Evolutionary conservation across 805 yeast species (phyloP).

Genomic region (Saturnispora kantuleensis): DNA sequence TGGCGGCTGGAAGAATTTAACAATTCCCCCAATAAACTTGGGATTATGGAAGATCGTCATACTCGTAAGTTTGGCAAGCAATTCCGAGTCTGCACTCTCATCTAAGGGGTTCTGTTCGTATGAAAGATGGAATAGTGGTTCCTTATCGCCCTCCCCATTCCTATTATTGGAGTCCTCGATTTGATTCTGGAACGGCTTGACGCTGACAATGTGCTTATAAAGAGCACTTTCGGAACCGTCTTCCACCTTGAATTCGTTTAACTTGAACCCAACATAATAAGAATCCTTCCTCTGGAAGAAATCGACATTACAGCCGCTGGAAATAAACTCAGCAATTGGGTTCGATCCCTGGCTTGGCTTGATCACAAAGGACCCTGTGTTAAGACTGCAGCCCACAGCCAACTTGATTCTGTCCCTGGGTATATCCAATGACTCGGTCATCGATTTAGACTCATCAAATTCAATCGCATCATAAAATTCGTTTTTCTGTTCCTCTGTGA

Average conservation of each 20-base stretch:
- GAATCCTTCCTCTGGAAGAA: constrained; percentile 75
- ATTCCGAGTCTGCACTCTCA: constrained; percentile 68
- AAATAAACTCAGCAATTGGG: constrained; percentile 65
- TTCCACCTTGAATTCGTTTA: constrained; percentile 75
- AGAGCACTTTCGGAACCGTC: constrained; percentile 74
- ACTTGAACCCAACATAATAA: constrained; percentile 55
- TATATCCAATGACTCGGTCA: constrained; percentile 45
- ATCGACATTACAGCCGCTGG: constrained; percentile 72
- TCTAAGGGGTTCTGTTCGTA: constrained; percentile 86
- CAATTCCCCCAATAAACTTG: constrained; percentile 66
- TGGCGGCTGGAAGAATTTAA: constrained; percentile 77
- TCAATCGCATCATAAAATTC: constrained; percentile 93
- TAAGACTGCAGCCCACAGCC: constrained; percentile 56
- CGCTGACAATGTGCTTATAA: constrained; percentile 84
- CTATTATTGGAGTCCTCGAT: constrained; percentile 21
- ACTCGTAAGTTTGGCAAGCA: constrained; percentile 67
- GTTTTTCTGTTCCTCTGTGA: constrained; percentile 80
- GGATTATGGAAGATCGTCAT: constrained; percentile 88
- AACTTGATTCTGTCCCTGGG: constrained; percentile 68
- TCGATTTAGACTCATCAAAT: constrained; percentile 55
- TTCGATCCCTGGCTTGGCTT: constrained; percentile 30
- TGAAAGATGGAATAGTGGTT: constrained; percentile 69
- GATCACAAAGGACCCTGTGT: constrained; percentile 69
- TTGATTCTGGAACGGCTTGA: constrained; percentile 46
- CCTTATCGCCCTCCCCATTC: constrained; percentile 10